Evolutionary conservation across 2,329 filamentous ascomycete genomes (phyloP).

Genomic region (Aspergillus nomiae): DNA sequence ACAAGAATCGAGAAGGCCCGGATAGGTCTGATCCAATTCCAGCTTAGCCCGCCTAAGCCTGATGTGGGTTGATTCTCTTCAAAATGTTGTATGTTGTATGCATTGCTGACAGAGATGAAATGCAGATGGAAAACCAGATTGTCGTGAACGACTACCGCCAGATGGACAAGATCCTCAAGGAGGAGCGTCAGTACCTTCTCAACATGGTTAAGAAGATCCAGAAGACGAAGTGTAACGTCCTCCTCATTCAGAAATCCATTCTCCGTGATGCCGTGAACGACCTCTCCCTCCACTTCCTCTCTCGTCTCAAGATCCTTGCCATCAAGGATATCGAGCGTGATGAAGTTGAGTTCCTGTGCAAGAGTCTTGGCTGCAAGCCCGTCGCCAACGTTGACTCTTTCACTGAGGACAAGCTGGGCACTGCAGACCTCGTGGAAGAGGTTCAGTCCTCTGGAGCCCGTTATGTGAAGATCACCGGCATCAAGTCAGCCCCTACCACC

Average conservation of each 20-base stretch:
- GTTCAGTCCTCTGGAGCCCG: constrained; percentile 82
- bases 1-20: constrained; percentile 93
- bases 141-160: constrained; percentile 99
- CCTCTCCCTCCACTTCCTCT: constrained; percentile 93
- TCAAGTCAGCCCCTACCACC: constrained; percentile 66
- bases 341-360: constrained; percentile 99
- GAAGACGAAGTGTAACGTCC: constrained; percentile 98
- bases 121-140: constrained; percentile 97
- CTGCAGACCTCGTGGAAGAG: constrained; percentile 92
- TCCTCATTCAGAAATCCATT: constrained; percentile 98
- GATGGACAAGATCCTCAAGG: constrained; percentile 99
- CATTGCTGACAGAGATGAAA: constrained; percentile 20
- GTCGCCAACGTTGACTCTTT: constrained; percentile 98
- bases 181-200: constrained; percentile 95
- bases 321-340: constrained; percentile 98
- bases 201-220: constrained; percentile 99
- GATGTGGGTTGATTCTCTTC: constrained; percentile 62
- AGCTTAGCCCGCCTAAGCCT: constrained; percentile 95
- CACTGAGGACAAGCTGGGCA: constrained; percentile 95
- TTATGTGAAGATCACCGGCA: constrained; percentile 92
- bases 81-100: neutral
- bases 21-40: constrained; percentile 98
- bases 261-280: constrained; percentile 97
- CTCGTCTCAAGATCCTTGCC: constrained; percentile 91
- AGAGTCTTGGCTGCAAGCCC: constrained; percentile 97